Conservation (phyloP, 163 green algal species). For the Coccomyxa subellipsoidea region DNA sequence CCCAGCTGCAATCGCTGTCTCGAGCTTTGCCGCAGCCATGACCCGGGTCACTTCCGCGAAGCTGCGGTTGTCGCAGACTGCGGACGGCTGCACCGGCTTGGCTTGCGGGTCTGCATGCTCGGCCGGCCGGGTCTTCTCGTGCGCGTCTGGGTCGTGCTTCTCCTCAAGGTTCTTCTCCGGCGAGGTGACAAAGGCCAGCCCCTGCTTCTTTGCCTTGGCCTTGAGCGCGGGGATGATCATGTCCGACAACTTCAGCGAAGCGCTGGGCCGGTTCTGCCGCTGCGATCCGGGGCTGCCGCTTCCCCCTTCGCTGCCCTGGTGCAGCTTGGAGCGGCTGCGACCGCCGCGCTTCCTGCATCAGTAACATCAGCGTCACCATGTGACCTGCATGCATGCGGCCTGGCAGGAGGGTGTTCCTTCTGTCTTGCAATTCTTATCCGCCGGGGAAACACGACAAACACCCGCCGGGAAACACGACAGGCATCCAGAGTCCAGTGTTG, state of each 20-base stretch:
- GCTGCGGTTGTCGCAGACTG: not conserved
- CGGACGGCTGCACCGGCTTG: not conserved
- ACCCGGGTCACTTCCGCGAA: not conserved
- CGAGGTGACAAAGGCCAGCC: not conserved
- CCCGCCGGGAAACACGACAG: too few species aligned
- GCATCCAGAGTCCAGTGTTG: too few species aligned
- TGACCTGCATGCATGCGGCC: too few species aligned
- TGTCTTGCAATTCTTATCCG: too few species aligned
- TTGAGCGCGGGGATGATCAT: conserved; percentile 1
- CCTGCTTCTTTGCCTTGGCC: not conserved
- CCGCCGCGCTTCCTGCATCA: not conserved
- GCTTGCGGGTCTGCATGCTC: not conserved
- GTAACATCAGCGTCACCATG: too few species aligned
- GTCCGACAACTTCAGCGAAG: not conserved
- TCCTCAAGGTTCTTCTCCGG: not conserved
- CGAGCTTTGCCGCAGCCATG: not conserved
- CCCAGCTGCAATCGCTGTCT: not conserved
- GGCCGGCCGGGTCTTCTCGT: not conserved
- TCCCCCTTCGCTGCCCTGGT: not conserved
- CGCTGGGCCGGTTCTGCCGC: not conserved
- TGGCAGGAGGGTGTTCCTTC: too few species aligned
- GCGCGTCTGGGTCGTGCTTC: not conserved
- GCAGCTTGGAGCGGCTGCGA: not conserved
- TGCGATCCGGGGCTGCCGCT: not conserved
- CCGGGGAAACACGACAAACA: too few species aligned